Conservation (phyloP, 306 rosid genomes). For the Glycine soja region DNA sequence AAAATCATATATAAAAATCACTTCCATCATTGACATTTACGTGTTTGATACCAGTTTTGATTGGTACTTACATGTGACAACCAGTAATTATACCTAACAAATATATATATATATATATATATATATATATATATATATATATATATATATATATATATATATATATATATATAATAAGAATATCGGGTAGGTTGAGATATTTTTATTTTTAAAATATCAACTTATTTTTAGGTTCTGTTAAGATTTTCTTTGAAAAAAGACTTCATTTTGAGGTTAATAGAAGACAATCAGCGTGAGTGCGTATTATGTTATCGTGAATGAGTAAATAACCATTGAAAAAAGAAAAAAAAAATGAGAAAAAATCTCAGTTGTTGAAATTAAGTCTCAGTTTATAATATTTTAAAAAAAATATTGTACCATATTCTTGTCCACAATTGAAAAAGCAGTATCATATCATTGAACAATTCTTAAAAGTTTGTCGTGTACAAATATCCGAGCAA, state of each 20-base stretch:
- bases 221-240: background rate
- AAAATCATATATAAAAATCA: no score
- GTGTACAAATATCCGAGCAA: conserved; percentile 10
- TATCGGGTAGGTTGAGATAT: background rate
- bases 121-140: no score
- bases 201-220: background rate
- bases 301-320: background rate
- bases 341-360: background rate
- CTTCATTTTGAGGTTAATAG: background rate
- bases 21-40: no score
- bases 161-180: background rate
- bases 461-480: background rate
- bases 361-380: background rate
- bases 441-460: background rate
- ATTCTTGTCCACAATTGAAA: background rate
- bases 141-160: no score
- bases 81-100: no score
- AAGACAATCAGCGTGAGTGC: background rate
- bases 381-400: background rate
- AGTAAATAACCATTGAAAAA: background rate
- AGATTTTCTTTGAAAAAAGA: background rate
- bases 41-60: no score
- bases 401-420: background rate
- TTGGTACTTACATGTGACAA: no score
- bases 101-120: no score